Conservation (phyloP, 139 green algal genomes). For the Limnomonas spitsbergensis region DNA sequence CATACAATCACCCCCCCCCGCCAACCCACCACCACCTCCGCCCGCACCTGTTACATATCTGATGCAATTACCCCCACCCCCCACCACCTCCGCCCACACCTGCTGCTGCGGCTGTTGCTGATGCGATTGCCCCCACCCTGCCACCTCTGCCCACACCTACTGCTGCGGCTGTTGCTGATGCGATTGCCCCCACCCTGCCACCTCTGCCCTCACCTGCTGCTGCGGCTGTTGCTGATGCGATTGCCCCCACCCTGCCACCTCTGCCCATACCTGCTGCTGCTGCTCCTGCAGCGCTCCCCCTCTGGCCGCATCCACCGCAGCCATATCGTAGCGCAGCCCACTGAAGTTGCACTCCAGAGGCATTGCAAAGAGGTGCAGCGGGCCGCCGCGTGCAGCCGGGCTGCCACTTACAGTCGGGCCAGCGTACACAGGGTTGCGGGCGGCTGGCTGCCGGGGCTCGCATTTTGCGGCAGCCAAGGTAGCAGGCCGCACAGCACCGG, state of each 20-base stretch:
- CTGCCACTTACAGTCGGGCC: not conserved
- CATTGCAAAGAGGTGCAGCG: constrained; percentile 63
- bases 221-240: too few relatives aligned
- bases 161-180: too few relatives aligned
- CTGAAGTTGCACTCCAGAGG: constrained; percentile 88
- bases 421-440: not conserved
- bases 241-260: not conserved
- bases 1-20: too few relatives aligned
- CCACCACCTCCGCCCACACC: too few relatives aligned
- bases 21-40: too few relatives aligned
- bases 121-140: too few relatives aligned
- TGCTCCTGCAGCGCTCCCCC: not conserved
- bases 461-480: not conserved
- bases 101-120: too few relatives aligned
- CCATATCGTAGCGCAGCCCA: constrained; percentile 47
- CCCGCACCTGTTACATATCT: too few relatives aligned
- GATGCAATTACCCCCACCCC: too few relatives aligned
- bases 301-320: constrained; percentile 2
- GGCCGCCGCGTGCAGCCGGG: not conserved
- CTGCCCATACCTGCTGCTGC: not conserved
- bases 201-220: not conserved
- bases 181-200: not conserved
- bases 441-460: not conserved
- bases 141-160: too few relatives aligned
- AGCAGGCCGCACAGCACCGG: not conserved